Conservation (phyloP, 768 basidiomycete genomes). For the Macrolepiota fuliginosa region DNA sequence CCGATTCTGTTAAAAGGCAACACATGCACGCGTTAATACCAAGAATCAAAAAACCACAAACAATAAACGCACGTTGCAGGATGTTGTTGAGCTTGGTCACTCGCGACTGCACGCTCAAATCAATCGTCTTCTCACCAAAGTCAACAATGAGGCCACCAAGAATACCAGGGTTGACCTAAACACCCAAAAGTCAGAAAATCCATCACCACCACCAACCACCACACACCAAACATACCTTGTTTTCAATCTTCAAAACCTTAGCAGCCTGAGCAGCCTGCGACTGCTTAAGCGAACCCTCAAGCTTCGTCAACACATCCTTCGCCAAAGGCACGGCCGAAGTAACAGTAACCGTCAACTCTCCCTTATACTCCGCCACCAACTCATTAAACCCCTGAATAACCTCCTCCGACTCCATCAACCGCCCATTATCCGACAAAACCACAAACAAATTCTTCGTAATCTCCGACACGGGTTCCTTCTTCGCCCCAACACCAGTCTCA, state of each 20-base stretch:
- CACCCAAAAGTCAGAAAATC: not conserved
- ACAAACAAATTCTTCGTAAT: conserved; percentile 90
- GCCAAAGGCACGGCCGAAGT: conserved; percentile 84
- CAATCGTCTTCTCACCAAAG: conserved; percentile 98
- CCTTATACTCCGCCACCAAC: conserved; percentile 84
- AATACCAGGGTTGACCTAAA: conserved; percentile 86
- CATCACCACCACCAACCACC: not conserved
- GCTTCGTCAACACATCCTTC: conserved; percentile 67
- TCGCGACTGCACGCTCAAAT: conserved; percentile 90
- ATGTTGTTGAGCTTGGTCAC: conserved; percentile 93
- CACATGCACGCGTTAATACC: not conserved
- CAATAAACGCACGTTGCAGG: conserved; percentile 64
- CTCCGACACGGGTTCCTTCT: conserved; percentile 78
- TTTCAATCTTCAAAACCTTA: conserved; percentile 84
- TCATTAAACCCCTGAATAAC: conserved; percentile 92
- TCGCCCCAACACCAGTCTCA: conserved; percentile 49
- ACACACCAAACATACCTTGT: conserved; percentile 63
- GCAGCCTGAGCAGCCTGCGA: conserved; percentile 83
- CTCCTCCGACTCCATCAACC: conserved; percentile 78
- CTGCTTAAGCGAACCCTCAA: conserved; percentile 85
- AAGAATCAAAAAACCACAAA: not conserved
- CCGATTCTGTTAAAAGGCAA: conserved; percentile 5
- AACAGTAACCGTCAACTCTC: conserved; percentile 90
- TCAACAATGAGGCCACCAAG: conserved; percentile 93
- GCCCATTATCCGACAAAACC: conserved; percentile 91